phyloP scores from a whole-genome alignment of 495 filamentous ascomycete species.

The Trichoderma asperelloides region DNA sequence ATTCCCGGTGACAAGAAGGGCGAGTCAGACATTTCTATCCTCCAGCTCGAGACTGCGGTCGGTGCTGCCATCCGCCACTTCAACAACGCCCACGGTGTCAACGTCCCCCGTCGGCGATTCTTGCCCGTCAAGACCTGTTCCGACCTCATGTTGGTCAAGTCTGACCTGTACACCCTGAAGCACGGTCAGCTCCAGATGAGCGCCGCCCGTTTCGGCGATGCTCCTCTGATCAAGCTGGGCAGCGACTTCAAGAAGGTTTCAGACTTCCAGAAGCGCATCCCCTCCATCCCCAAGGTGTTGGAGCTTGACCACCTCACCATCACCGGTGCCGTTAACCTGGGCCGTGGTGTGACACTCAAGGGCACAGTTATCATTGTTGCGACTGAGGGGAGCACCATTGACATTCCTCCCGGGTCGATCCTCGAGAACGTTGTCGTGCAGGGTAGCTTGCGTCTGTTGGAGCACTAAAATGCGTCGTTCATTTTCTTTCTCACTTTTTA shows the following conservation, averaged over 20 bases:
- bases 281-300: conserved; percentile 93
- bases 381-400: conserved; percentile 94
- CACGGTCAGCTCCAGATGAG: conserved; percentile 97
- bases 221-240: conserved; percentile 98
- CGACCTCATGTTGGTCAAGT: conserved; percentile 99
- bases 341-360: conserved; percentile 89
- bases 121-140: conserved; percentile 99
- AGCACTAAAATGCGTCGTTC: conserved; percentile 54
- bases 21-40: conserved; percentile 92
- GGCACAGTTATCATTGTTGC: conserved; percentile 99
- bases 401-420: conserved; percentile 91
- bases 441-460: conserved; percentile 87
- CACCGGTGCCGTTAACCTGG: conserved; percentile 92
- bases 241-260: conserved; percentile 99
- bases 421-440: conserved; percentile 99
- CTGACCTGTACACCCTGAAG: conserved; percentile 98
- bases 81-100: conserved; percentile 96
- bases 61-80: conserved; percentile 98
- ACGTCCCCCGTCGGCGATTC: conserved; percentile 95
- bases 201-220: conserved; percentile 89
- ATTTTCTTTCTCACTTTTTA: not conserved
- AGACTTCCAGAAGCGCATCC: conserved; percentile 96
- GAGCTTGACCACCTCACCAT: conserved; percentile 98
- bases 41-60: conserved; percentile 97
- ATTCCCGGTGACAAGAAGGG: conserved; percentile 99